Conservation (phyloP, 805 yeast species). For the Henningerozyma blattae region DNA sequence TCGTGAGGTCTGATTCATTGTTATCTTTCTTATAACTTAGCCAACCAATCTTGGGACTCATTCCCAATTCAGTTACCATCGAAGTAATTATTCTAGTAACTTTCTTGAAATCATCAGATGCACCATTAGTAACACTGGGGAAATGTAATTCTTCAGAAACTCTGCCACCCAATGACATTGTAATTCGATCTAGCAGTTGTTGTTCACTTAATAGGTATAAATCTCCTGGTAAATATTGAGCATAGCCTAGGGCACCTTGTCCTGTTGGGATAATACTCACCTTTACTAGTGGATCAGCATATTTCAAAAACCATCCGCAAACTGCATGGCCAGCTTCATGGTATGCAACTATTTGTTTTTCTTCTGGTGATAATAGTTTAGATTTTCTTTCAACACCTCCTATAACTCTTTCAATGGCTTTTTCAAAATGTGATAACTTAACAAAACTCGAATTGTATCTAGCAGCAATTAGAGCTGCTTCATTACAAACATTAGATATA, state of each 20-base stretch:
- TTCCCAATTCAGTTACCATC: slow-evolving; percentile 89
- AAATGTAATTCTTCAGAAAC: slow-evolving; percentile 93
- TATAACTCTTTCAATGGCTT: slow-evolving; percentile 93
- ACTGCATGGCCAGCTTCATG: slow-evolving; percentile 99
- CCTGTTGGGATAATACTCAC: slow-evolving; percentile 97
- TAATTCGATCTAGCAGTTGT: slow-evolving; percentile 82
- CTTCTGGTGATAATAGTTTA: slow-evolving; percentile 71
- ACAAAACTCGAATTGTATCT: slow-evolving; percentile 65
- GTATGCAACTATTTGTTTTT: slow-evolving; percentile 83
- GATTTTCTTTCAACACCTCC: slow-evolving; percentile 92
- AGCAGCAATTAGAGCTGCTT: slow-evolving; percentile 95
- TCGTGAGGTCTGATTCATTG: slow-evolving; percentile 50
- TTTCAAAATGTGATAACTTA: slow-evolving; percentile 72
- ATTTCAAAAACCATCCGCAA: slow-evolving; percentile 90
- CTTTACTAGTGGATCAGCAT: slow-evolving; percentile 88
- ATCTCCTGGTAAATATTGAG: slow-evolving; percentile 93
- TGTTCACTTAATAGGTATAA: slow-evolving; percentile 63
- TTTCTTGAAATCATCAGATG: slow-evolving; percentile 91
- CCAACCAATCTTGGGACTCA: slow-evolving; percentile 74
- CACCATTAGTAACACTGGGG: slow-evolving; percentile 88
- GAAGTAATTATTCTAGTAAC: slow-evolving; percentile 87
- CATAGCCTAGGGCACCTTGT: slow-evolving; percentile 94
- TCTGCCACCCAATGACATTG: slow-evolving; percentile 95
- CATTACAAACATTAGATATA: slow-evolving; percentile 93
- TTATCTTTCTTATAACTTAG: slow-evolving; percentile 32